Base-by-base conservation (phyloP, 2,329 filamentous ascomycete genomes). In the Phaeosphaeriaceae sp. region DNA sequence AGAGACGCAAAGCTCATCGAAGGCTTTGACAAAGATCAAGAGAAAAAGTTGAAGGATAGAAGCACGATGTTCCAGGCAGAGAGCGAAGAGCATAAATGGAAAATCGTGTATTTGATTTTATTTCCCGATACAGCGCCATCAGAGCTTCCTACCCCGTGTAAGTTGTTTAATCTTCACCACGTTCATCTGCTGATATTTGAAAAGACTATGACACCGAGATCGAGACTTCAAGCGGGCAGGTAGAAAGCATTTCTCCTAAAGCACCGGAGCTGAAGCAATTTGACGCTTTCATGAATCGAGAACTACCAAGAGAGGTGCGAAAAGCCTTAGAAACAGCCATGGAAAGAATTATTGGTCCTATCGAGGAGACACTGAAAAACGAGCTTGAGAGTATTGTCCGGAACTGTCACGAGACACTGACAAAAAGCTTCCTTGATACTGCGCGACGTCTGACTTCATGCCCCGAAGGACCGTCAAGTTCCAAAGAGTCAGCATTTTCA, bases 21-120 rank as follows among this genome's bases (percentile, higher is more conserved):
- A 16, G 49, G 40, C 2, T 42, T 52, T 16, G 41, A 37, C 15
- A 44, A 52, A 34, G 30, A 37, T n/a, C 49, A 52, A 16, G 42
- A 44, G 12, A 38, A 37, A 29, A 34, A 34, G 5, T 21, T 52
- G 6, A 52, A 52, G 17, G 6, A 20, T n/a, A 36, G 44, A 17
- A 41, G 20, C n/a, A 42, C 23, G 13, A 52, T 52, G 49, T 52
- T 52, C 13, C 49, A 30, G 9, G 49, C 49, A n/a, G 44, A 28
- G 15, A 45, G 41, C 16, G 49, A 52, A 33, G 49, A 45, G 16
- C 29, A 48, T 6, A 48, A 52, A n/a, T 52, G 49, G 49, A 52
- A 45, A 16, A 48, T 52, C 5, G 37, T 52, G n/a, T 52, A 48
- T 28, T 23, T 52, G 20, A 45, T 52, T 15, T 28, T 47, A 1